A percentile compares a stretch with the other conserved stretches of the same genome.
Evolutionary conservation across 495 filamentous ascomycete genomes (phyloP).

Genomic region (Penicillium cosmopolitanum): DNA sequence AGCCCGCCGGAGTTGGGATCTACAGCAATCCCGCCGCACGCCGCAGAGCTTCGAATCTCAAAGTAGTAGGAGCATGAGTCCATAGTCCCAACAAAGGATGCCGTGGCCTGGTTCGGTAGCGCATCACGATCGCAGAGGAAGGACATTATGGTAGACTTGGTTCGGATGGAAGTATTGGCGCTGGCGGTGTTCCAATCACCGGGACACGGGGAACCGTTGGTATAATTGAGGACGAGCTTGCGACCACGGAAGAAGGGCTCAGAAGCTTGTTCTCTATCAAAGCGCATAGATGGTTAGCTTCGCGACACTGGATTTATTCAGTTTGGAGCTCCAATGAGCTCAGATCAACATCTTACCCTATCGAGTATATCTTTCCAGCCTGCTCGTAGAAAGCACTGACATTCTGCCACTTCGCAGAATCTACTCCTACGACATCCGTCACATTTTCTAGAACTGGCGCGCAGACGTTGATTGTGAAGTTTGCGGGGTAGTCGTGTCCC

Average conservation of each 20-base stretch:
- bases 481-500: constrained; percentile 83
- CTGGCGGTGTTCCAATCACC: constrained; percentile 29
- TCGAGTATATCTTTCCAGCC: constrained; percentile 74
- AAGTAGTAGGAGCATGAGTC: constrained; percentile 98
- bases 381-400: constrained; percentile 88
- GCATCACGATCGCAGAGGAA: constrained; percentile 88
- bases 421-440: constrained; percentile 70
- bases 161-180: constrained; percentile 47
- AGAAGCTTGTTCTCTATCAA: constrained; percentile 64
- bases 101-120: constrained; percentile 59
- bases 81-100: constrained; percentile 82
- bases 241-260: constrained; percentile 79
- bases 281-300: constrained; percentile 13
- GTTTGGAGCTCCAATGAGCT: background rate
- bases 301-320: background rate
- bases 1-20: constrained; percentile 68
- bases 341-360: constrained; percentile 64
- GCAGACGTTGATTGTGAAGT: constrained; percentile 97
- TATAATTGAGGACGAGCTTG: constrained; percentile 92
- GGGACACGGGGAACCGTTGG: constrained; percentile 79
- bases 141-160: constrained; percentile 87
- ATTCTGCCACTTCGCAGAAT: constrained; percentile 69
- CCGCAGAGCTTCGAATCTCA: constrained; percentile 84
- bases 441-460: constrained; percentile 78
- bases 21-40: constrained; percentile 71